Conservation (phyloP, 257 asterid genomes). For the Primulina huaijiensis region DNA sequence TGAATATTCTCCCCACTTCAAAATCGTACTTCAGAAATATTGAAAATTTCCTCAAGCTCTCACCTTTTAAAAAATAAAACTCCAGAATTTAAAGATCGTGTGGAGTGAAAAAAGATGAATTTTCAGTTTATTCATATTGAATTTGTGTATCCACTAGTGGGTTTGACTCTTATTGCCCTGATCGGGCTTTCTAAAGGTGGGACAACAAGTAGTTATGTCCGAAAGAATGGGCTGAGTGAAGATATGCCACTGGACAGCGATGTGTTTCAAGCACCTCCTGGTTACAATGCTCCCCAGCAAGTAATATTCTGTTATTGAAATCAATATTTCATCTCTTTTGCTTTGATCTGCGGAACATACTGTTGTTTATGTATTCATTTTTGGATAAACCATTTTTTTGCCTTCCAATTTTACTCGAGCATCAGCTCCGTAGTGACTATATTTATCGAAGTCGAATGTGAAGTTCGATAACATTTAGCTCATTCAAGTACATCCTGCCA, state of each 20-base stretch:
- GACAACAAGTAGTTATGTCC: slow-evolving; percentile 36
- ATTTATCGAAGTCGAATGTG: too few relatives aligned
- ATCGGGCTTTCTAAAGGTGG: slow-evolving; percentile 38
- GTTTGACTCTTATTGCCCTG: slow-evolving; percentile 18
- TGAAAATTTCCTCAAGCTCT: not conserved
- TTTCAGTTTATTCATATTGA: not conserved
- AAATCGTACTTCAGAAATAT: not conserved
- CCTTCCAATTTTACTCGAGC: not conserved
- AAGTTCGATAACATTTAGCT: too few relatives aligned
- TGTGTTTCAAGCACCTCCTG: slow-evolving; percentile 51
- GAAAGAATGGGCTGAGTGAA: slow-evolving; percentile 31
- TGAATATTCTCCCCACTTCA: slow-evolving; percentile 13
- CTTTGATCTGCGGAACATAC: not conserved
- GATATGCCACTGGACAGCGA: slow-evolving; percentile 70
- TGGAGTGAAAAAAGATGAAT: slow-evolving; percentile 1
- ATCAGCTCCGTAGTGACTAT: too few relatives aligned
- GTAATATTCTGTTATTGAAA: slow-evolving; percentile 16
- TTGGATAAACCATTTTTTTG: not conserved
- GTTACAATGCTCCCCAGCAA: slow-evolving; percentile 70
- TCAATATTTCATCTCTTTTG: not conserved
- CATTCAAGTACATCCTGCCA: too few relatives aligned
- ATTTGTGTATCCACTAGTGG: slow-evolving; percentile 15
- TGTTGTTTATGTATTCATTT: too few relatives aligned
- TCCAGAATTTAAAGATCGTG: not conserved
- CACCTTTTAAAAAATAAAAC: not conserved